These are phyloP conservation scores for Ganoderma lingzhi DNA, from an alignment of 1,284 basidiomycete species.

Conservation along the genomic window DNA sequence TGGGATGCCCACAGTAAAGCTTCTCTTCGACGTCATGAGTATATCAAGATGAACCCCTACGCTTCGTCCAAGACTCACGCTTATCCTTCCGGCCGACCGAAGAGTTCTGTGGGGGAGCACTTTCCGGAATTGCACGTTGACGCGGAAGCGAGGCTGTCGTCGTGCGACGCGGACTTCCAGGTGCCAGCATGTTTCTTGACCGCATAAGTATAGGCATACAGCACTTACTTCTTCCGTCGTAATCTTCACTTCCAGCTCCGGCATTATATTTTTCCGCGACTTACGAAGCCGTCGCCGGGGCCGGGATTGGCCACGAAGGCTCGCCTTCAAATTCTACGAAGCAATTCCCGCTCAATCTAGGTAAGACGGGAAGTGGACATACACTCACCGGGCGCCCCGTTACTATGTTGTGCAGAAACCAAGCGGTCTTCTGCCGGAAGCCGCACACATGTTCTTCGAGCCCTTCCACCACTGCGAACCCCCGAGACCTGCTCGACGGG, in stretches of 20 bases:
- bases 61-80: neutral
- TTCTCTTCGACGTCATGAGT: constrained; percentile 2
- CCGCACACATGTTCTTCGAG: constrained; percentile 10
- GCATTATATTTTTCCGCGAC: neutral
- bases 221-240: neutral
- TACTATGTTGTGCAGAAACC: constrained; percentile 27
- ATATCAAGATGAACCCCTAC: neutral
- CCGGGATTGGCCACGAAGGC: constrained; percentile 5
- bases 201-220: neutral
- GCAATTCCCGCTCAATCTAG: neutral
- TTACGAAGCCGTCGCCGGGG: constrained; percentile 7
- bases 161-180: neutral
- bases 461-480: neutral
- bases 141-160: neutral
- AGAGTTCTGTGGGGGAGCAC: neutral
- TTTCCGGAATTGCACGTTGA: neutral
- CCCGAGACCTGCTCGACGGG: neutral
- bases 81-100: constrained; percentile 5
- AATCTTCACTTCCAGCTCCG: constrained; percentile 2
- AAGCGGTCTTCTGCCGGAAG: constrained; percentile 20
- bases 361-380: constrained; percentile 2
- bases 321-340: neutral
- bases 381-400: constrained; percentile 27
- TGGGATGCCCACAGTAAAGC: neutral
- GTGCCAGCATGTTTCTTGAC: neutral